Conservation (phyloP, 371 early-diverging fungal genomes). For the Mortierella sp. region DNA sequence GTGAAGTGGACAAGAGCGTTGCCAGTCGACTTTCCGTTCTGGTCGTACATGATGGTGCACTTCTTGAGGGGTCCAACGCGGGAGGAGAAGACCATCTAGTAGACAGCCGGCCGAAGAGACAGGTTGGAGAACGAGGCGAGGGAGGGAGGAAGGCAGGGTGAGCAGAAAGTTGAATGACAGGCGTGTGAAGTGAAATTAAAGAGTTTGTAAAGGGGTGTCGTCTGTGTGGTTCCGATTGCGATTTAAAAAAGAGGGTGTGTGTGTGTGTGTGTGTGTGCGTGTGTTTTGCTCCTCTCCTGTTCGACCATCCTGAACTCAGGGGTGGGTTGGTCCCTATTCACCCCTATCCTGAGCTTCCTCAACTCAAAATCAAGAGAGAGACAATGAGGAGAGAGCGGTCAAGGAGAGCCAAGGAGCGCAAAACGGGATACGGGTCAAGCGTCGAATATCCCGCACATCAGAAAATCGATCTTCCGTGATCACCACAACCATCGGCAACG, state of each 20-base stretch:
- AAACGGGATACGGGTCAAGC: neutral
- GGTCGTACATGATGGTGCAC: slow-evolving; percentile 79
- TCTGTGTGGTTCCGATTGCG: neutral
- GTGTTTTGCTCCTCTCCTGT: neutral
- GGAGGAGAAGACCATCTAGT: slow-evolving; percentile 58
- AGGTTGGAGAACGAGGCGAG: slow-evolving; percentile 17
- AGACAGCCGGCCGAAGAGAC: slow-evolving; percentile 16
- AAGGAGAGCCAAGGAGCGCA: slow-evolving; percentile 6
- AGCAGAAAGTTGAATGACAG: slow-evolving; percentile 9
- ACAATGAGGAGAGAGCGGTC: neutral
- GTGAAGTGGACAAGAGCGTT: slow-evolving; percentile 77
- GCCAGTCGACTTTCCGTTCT: slow-evolving; percentile 79
- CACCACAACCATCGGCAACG: neutral
- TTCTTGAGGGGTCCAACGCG: slow-evolving; percentile 75
- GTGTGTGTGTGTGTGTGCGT: no score
- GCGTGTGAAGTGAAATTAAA: neutral
- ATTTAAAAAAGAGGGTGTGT: neutral
- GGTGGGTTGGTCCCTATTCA: neutral
- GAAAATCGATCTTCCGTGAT: slow-evolving; percentile 9
- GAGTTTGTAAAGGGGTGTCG: neutral
- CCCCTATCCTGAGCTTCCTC: neutral
- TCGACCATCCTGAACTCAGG: neutral
- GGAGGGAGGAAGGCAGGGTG: slow-evolving; percentile 11
- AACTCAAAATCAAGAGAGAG: neutral
- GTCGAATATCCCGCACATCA: neutral